phyloP scores from a whole-genome alignment of 345 rosid genomes.

The Salix caprea region DNA sequence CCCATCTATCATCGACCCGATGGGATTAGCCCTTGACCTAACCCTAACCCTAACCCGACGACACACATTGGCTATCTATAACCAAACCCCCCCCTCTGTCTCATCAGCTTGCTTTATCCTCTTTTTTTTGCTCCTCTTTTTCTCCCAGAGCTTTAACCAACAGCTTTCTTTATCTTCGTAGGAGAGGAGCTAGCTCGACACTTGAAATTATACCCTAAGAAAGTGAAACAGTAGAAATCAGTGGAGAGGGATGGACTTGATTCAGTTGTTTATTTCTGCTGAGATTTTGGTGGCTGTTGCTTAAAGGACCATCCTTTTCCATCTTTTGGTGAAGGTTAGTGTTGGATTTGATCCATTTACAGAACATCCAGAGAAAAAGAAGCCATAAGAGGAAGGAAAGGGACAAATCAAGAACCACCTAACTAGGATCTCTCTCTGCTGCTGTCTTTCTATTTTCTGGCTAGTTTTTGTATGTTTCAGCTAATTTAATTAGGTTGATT shows the following conservation, averaged over 20 bases:
- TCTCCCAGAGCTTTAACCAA: slow-evolving; percentile 32
- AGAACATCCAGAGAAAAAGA: slow-evolving; percentile 1
- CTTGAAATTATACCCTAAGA: neutral
- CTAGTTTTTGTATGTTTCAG: slow-evolving; percentile 9
- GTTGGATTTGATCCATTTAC: slow-evolving; percentile 13
- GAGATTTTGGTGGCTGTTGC: slow-evolving; percentile 20
- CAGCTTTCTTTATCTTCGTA: slow-evolving; percentile 6
- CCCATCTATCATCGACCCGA: slow-evolving; percentile 40
- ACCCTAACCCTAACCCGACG: slow-evolving; percentile 46
- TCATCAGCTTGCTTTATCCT: neutral
- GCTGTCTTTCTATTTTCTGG: neutral
- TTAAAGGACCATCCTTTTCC: slow-evolving; percentile 5
- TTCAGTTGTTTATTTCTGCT: slow-evolving; percentile 23
- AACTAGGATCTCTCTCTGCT: slow-evolving; percentile 2
- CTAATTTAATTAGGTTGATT: slow-evolving; percentile 1
- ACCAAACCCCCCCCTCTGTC: slow-evolving; percentile 16
- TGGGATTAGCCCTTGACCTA: slow-evolving; percentile 33
- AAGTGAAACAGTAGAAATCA: neutral
- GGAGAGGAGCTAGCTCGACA: neutral
- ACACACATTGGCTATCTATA: slow-evolving; percentile 2
- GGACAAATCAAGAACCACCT: neutral
- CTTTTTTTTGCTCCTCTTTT: slow-evolving; percentile 25
- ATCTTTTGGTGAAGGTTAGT: slow-evolving; percentile 10
- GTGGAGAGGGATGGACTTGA: slow-evolving; percentile 5
- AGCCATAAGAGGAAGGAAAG: neutral